Evolutionary conservation across 108 stramenopile species (phyloP), one percentile per base, ranked within the genome.

Genomic region (Craspedostauros australis): DNA sequence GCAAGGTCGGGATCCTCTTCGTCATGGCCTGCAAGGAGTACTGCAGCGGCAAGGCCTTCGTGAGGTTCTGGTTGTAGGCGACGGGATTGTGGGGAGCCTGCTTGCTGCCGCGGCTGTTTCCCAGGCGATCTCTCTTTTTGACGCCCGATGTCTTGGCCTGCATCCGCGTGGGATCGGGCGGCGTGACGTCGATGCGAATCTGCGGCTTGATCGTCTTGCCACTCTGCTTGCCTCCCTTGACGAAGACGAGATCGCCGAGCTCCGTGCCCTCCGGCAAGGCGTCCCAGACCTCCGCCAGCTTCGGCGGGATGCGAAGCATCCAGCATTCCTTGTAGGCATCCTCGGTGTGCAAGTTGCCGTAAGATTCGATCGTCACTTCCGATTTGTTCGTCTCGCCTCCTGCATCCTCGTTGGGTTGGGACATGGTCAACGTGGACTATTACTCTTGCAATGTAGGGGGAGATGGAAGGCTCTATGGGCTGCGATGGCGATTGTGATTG

Each of bases 1-100:
- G 84, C 18, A 88, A 33, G 11, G 54, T 63, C 8, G 86, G 79
- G 4, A 84, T 64, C 44, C 82, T 87, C 39, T 85, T 87, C 20
- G 90, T 83, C 80, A 91, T 80, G 59, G 85, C 86, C 58, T 85
- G 76, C 19, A 91, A 58, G 12, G 81, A 84, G 62, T 91, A 91
- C n/a, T 76, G 64, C 4, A 83, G 66, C 2, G 90, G 90, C 15
- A 90, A 50, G 31, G 80, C 74, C 48, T 39, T 67, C 59, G 19
- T 63, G 38, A 27, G 68, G 62, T 31, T 63, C 53, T 29, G 69
- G 28, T 25, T 21, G 56, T 21, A 32, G 39, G 21, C 2, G 60
- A 53, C 32, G 39, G 45, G 19, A 61, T 42, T 30, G 50, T 41
- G 24, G 60, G 58, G 32, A 67, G n/a, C n/a, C n/a, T n/a, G n/a